A percentile compares a stretch with the other conserved stretches of the same genome.
Evolutionary conservation across 169 alveolate genomes (phyloP).

Genomic region (Pseudocohnilembus persalinus): DNA sequence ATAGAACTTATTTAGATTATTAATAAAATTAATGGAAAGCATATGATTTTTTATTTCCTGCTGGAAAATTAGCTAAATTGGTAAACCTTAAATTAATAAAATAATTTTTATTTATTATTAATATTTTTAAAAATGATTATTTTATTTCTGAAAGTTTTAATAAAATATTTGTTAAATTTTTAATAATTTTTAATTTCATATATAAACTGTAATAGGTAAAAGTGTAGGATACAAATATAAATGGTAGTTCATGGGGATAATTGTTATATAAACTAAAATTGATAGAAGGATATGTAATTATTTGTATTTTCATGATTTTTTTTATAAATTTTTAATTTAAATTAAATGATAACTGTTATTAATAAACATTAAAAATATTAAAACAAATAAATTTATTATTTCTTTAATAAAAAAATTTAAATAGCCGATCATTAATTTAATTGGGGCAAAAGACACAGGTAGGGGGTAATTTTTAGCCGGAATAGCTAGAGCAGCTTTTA

Average conservation of each 20-base stretch:
- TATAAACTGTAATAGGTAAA: constrained; percentile 39
- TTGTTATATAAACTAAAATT: constrained; percentile 68
- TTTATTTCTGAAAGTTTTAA: too few relatives aligned
- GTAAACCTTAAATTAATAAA: constrained; percentile 16
- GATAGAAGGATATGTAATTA: constrained; percentile 41
- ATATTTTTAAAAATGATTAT: too few relatives aligned
- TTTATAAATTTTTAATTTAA: too few relatives aligned
- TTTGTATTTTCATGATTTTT: too few relatives aligned
- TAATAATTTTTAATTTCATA: background rate
- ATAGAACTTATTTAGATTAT: too few relatives aligned
- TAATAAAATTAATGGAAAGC: constrained; percentile 48
- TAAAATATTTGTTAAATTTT: too few relatives aligned
- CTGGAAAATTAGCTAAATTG: constrained; percentile 72
- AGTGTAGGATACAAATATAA: constrained; percentile 61
- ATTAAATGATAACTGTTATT: too few relatives aligned
- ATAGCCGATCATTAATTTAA: constrained; percentile 68
- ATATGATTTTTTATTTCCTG: constrained; percentile 81
- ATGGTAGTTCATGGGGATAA: constrained; percentile 67
- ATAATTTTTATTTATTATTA: too few relatives aligned
- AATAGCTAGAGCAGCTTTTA: constrained; percentile 77
- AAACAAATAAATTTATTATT: too few relatives aligned
- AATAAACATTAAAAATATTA: too few relatives aligned
- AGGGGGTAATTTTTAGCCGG: constrained; percentile 83
- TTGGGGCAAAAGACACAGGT: constrained; percentile 70
- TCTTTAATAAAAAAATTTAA: too few relatives aligned